phyloP scores from a whole-genome alignment of 2,329 filamentous ascomycete species.

The Cadophora sp. region DNA sequence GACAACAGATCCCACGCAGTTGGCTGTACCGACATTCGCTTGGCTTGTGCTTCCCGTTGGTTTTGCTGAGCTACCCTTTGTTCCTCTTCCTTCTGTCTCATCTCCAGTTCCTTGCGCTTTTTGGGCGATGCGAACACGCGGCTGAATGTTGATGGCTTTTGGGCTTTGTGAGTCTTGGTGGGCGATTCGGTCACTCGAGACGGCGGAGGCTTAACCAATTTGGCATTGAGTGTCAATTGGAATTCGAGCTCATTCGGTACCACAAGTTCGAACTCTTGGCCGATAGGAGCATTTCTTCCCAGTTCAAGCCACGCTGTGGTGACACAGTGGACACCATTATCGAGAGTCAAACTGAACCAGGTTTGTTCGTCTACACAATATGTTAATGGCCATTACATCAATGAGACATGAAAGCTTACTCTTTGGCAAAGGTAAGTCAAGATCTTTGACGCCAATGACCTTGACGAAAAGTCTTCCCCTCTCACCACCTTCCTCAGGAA shows the following conservation, averaged over 20 bases:
- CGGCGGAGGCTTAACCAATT: slow-evolving; percentile 81
- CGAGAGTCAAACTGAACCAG: slow-evolving; percentile 95
- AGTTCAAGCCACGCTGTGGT: slow-evolving; percentile 96
- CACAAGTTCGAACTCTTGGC: slow-evolving; percentile 97
- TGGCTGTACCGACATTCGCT: slow-evolving; percentile 67
- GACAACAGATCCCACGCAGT: slow-evolving; percentile 88
- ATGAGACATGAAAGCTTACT: slow-evolving; percentile 64
- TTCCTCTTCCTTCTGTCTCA: slow-evolving; percentile 82
- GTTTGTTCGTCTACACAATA: slow-evolving; percentile 75
- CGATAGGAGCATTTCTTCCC: slow-evolving; percentile 89
- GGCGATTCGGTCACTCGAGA: slow-evolving; percentile 61
- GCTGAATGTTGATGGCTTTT: slow-evolving; percentile 88
- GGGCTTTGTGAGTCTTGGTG: slow-evolving; percentile 66
- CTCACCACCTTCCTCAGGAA: slow-evolving; percentile 80
- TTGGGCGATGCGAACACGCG: slow-evolving; percentile 93
- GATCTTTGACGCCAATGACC: slow-evolving; percentile 96
- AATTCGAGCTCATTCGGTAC: slow-evolving; percentile 99
- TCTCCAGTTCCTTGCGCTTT: slow-evolving; percentile 94
- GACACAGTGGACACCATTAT: slow-evolving; percentile 97
- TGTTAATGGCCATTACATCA: slow-evolving; percentile 37
- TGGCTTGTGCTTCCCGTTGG: slow-evolving; percentile 68
- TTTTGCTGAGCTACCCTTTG: slow-evolving; percentile 70
- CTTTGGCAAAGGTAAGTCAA: slow-evolving; percentile 88
- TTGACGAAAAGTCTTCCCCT: slow-evolving; percentile 94
- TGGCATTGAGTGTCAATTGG: slow-evolving; percentile 95